Conservation (phyloP, 345 rosid species). For the Carallia brachiata region DNA sequence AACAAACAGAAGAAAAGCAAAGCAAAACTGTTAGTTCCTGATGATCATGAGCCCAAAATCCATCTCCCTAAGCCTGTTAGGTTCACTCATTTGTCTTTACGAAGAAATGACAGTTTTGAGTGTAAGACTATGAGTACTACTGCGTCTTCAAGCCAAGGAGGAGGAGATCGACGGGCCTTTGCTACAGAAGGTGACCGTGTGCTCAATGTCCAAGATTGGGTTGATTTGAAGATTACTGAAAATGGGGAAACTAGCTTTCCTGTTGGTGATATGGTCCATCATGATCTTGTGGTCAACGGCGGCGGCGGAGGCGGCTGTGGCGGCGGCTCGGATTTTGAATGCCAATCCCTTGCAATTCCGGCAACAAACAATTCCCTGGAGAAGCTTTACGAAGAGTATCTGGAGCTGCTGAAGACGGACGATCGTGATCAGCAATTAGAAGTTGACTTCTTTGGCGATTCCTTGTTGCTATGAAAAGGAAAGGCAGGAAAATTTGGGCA, state of each 20-base stretch:
- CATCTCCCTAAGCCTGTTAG: conserved; percentile 52
- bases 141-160: conserved; percentile 19
- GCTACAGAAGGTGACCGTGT: conserved; percentile 1
- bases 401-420: conserved; percentile 35
- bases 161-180: conserved; percentile 6
- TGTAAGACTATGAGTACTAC: conserved; percentile 9
- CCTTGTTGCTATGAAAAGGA: conserved; percentile 21
- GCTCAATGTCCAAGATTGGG: conserved; percentile 10
- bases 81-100: conserved; percentile 27
- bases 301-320: not conserved
- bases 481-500: no score
- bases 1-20: conserved; percentile 17
- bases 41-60: conserved; percentile 32
- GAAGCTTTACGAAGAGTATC: conserved; percentile 47
- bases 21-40: not conserved
- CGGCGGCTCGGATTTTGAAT: conserved; percentile 27
- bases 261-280: conserved; percentile 14
- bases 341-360: conserved; percentile 17
- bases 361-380: conserved; percentile 19
- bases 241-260: conserved; percentile 18
- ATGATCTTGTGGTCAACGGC: conserved; percentile 17
- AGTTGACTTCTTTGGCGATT: conserved; percentile 34
- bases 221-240: conserved; percentile 6
- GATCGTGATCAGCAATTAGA: conserved; percentile 25
- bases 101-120: conserved; percentile 37